Percentiles rank a stretch among this genome's conserved stretches.
Evolutionary conservation across 2,329 filamentous ascomycete species (phyloP).

Genomic region (Aspergillus quadrilineatus): DNA sequence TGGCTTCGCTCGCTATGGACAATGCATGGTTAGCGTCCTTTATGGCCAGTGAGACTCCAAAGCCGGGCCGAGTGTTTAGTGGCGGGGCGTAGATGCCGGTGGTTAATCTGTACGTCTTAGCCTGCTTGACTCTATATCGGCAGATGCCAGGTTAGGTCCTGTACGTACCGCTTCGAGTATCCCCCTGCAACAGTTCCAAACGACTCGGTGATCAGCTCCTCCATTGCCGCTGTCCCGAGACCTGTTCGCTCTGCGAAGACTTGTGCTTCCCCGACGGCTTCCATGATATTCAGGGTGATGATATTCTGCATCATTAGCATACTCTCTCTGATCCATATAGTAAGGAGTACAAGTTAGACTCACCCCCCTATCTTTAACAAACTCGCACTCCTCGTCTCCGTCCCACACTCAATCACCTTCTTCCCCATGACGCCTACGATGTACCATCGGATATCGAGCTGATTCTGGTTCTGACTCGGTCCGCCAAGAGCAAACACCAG

Average conservation of each 20-base stretch:
- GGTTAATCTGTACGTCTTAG: constrained; percentile 33
- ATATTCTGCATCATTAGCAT: constrained; percentile 35
- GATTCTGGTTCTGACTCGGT: constrained; percentile 28
- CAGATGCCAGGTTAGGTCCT: background rate
- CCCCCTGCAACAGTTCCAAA: constrained; percentile 45
- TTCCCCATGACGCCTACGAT: constrained; percentile 47
- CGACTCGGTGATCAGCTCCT: constrained; percentile 45
- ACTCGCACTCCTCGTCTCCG: constrained; percentile 42
- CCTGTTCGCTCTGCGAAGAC: constrained; percentile 49
- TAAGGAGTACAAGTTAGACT: constrained; percentile 10
- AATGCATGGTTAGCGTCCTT: constrained; percentile 39
- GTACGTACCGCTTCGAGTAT: constrained; percentile 41
- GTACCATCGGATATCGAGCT: constrained; percentile 36
- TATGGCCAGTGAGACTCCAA: constrained; percentile 38
- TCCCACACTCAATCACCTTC: constrained; percentile 44
- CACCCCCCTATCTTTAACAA: constrained; percentile 48
- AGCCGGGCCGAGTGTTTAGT: constrained; percentile 35
- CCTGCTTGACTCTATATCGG: background rate
- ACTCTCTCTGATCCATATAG: too few relatives aligned
- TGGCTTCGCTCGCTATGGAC: constrained; percentile 31
- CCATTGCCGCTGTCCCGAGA: constrained; percentile 42
- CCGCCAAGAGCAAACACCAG: constrained; percentile 47
- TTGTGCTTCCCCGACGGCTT: constrained; percentile 47
- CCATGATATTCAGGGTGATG: constrained; percentile 45
- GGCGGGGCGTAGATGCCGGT: constrained; percentile 45